phyloP scores from a whole-genome alignment of 441 rosid genomes.

The Aleurites moluccanus region DNA sequence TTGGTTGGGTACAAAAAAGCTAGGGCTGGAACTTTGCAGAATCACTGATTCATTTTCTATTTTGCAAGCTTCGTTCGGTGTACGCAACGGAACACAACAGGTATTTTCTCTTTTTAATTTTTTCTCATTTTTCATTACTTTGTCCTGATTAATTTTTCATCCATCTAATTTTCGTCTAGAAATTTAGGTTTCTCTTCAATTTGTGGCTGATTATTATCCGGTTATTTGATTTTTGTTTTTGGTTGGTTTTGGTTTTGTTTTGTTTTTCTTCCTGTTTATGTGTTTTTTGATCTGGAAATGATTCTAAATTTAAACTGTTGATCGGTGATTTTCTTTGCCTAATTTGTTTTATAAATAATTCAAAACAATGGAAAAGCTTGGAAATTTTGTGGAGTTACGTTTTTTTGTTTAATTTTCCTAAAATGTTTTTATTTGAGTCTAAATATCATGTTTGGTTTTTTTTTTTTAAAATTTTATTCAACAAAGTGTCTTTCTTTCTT shows the following conservation, averaged over 20 bases:
- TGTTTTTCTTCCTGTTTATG: no score
- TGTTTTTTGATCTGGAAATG: background rate
- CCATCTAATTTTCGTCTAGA: no score
- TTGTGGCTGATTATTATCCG: background rate
- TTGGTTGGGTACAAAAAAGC: background rate
- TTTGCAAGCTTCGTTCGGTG: background rate
- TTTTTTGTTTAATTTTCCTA: no score
- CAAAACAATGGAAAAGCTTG: no score
- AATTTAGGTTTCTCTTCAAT: background rate
- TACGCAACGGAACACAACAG: background rate
- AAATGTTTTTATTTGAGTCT: no score
- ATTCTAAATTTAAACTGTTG: background rate
- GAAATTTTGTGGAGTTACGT: no score
- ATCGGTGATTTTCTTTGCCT: background rate
- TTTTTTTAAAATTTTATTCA: no score
- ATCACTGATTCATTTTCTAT: background rate
- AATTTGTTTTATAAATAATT: no score
- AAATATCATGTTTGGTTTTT: no score
- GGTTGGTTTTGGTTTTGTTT: no score
- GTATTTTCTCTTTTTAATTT: background rate
- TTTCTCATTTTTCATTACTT: background rate
- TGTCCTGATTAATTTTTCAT: background rate
- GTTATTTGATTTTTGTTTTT: no score
- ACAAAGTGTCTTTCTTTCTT: no score
- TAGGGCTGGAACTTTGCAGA: constrained; percentile 18